A percentile compares a stretch with the other conserved stretches of the same genome.
Conservation (phyloP, 805 yeast species). For the Starmerella potacharoeniae region DNA sequence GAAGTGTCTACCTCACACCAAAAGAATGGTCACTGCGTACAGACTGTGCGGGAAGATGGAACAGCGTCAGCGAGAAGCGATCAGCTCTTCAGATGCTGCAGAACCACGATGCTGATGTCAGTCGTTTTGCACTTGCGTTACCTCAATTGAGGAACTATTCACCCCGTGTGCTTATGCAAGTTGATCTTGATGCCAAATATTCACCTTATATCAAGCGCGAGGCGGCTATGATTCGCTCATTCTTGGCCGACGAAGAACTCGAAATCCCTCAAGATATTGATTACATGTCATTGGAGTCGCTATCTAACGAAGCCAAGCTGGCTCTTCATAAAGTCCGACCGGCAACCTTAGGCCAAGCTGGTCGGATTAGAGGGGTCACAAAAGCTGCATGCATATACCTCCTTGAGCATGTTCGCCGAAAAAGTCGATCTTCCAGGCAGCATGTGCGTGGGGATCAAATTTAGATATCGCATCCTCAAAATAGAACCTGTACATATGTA, state of each 20-base stretch:
- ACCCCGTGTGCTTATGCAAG: slow-evolving; percentile 44
- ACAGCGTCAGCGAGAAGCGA: slow-evolving; percentile 43
- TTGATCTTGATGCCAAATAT: slow-evolving; percentile 72
- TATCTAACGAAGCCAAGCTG: slow-evolving; percentile 66
- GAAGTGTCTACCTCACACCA: slow-evolving; percentile 39
- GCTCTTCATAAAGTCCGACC: slow-evolving; percentile 69
- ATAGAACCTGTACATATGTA: too few species aligned
- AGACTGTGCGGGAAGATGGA: slow-evolving; percentile 29
- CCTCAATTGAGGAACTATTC: slow-evolving; percentile 31
- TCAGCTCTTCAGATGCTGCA: slow-evolving; percentile 22
- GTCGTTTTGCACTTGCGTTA: slow-evolving; percentile 30
- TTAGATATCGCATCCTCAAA: neutral
- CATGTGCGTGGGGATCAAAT: neutral
- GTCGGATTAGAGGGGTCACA: slow-evolving; percentile 88
- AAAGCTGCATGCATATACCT: slow-evolving; percentile 84
- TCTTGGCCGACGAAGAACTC: slow-evolving; percentile 70
- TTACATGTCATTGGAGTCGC: slow-evolving; percentile 45
- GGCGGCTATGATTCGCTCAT: slow-evolving; percentile 56
- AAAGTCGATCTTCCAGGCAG: neutral
- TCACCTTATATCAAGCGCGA: slow-evolving; percentile 71
- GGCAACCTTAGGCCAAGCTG: slow-evolving; percentile 85
- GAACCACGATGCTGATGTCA: slow-evolving; percentile 59
- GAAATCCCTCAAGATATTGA: slow-evolving; percentile 57
- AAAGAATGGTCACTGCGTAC: slow-evolving; percentile 49
- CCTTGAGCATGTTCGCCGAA: slow-evolving; percentile 31